Conservation (phyloP, 1,284 basidiomycete genomes). For the Apiotrichum laibachii region DNA sequence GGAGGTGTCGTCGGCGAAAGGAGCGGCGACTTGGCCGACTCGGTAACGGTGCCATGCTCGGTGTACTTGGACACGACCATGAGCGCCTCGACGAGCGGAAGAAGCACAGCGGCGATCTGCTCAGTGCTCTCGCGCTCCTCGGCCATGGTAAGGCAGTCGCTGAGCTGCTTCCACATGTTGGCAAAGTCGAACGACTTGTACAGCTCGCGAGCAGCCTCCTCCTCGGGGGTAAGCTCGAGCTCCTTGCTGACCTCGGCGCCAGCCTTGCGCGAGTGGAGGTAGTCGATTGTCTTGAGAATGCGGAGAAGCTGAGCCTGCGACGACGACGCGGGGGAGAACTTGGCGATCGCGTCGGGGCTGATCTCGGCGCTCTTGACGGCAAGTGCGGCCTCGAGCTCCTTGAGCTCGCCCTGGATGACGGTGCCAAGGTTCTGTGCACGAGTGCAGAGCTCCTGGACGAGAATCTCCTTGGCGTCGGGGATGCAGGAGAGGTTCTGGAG, state of each 20-base stretch:
- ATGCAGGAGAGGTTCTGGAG: conserved; percentile 87
- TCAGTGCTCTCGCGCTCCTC: conserved; percentile 76
- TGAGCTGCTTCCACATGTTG: conserved; percentile 77
- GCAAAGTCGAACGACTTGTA: conserved; percentile 86
- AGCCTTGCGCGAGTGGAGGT: conserved; percentile 71
- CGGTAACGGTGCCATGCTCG: conserved; percentile 1
- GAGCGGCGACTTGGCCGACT: conserved; percentile 54
- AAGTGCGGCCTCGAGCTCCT: conserved; percentile 67
- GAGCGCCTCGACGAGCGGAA: conserved; percentile 88
- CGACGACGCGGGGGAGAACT: conserved; percentile 87
- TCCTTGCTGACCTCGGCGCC: conserved; percentile 30
- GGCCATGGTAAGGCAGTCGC: conserved; percentile 77
- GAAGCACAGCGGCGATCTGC: conserved; percentile 81
- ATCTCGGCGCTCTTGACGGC: conserved; percentile 60
- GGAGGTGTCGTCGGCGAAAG: conserved; percentile 58
- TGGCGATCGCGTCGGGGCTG: conserved; percentile 60
- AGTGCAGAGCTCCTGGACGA: conserved; percentile 77
- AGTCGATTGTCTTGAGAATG: conserved; percentile 92
- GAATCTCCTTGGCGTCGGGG: conserved; percentile 77
- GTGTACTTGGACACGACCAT: conserved; percentile 97
- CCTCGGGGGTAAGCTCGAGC: conserved; percentile 55
- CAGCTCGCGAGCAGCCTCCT: conserved; percentile 70
- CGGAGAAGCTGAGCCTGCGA: conserved; percentile 88
- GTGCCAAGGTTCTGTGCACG: conserved; percentile 84
- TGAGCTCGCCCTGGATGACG: conserved; percentile 68